Evolutionary conservation across 108 stramenopile species (phyloP).

Genomic region (Fragilariopsis cylindrus): DNA sequence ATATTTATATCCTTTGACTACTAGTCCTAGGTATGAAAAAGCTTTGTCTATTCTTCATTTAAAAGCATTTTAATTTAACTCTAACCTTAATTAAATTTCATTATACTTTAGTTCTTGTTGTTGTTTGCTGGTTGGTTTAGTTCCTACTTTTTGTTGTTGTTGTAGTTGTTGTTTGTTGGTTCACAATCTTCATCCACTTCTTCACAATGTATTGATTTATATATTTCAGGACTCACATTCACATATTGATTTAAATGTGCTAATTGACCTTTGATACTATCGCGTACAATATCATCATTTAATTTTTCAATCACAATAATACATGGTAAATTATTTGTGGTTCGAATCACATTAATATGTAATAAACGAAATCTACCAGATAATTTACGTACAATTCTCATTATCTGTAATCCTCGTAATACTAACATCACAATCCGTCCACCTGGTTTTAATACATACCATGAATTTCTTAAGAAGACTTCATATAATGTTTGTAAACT

Average conservation of each 20-base stretch:
- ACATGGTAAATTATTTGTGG: slow-evolving; percentile 70
- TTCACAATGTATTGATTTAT: slow-evolving; percentile 60
- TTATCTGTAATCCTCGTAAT: slow-evolving; percentile 63
- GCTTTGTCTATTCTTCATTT: no score
- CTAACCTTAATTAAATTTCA: no score
- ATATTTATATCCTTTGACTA: no score
- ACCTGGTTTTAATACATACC: slow-evolving; percentile 60
- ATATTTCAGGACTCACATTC: slow-evolving; percentile 66
- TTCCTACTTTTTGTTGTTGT: no score
- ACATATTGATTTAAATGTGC: slow-evolving; percentile 64
- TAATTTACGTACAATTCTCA: slow-evolving; percentile 67
- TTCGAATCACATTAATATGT: slow-evolving; percentile 59
- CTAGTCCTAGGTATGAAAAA: no score
- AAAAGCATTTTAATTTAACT: no score
- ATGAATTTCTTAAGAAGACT: slow-evolving; percentile 64
- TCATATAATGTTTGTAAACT: slow-evolving; percentile 73
- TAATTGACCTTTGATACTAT: slow-evolving; percentile 63
- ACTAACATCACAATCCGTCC: slow-evolving; percentile 71
- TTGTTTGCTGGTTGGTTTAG: no score
- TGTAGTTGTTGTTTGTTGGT: not conserved
- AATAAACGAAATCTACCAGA: slow-evolving; percentile 59
- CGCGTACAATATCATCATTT: slow-evolving; percentile 47
- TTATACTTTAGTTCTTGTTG: no score
- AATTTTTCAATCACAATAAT: slow-evolving; percentile 72
- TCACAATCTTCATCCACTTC: slow-evolving; percentile 52